Percentiles rank a stretch among this genome's conserved stretches.
Conservation (phyloP, 257 asterid species). For the Primulina huaijiensis region DNA sequence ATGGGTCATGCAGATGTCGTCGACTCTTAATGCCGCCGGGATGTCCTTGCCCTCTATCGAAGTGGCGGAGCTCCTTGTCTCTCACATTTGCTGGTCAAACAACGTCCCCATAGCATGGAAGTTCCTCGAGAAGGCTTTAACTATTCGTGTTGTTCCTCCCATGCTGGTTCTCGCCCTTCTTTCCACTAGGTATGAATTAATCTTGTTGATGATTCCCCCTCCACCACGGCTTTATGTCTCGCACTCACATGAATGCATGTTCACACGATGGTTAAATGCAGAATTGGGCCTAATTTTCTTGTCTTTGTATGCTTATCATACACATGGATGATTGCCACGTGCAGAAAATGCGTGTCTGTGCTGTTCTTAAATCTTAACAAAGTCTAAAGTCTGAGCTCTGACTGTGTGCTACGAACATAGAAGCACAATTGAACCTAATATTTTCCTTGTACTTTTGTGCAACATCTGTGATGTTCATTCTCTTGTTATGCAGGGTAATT, state of each 20-base stretch:
- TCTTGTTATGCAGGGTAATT: conserved; percentile 59
- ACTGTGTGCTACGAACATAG: neutral
- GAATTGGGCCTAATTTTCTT: neutral
- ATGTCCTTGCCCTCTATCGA: conserved; percentile 69
- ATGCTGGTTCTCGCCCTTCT: conserved; percentile 77
- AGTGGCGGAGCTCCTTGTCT: conserved; percentile 67
- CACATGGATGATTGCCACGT: neutral
- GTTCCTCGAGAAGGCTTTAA: conserved; percentile 78
- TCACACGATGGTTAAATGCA: no score
- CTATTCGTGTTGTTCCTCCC: conserved; percentile 75
- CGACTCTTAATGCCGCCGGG: conserved; percentile 57
- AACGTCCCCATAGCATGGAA: conserved; percentile 82
- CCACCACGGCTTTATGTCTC: neutral
- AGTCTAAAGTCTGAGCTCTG: no score
- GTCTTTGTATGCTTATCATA: conserved; percentile 3
- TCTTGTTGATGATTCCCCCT: neutral
- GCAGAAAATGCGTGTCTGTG: neutral
- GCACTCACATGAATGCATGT: neutral
- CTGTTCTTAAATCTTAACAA: no score
- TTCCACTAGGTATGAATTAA: conserved; percentile 52
- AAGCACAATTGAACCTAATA: neutral
- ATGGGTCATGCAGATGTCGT: conserved; percentile 73
- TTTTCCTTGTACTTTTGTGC: neutral
- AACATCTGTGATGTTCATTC: neutral
- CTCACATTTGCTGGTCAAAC: conserved; percentile 83